A percentile compares a stretch with the other conserved stretches of the same genome.
phyloP scores from a whole-genome alignment of 129 eudicot genomes.

The Chrysanthemum seticuspe region DNA sequence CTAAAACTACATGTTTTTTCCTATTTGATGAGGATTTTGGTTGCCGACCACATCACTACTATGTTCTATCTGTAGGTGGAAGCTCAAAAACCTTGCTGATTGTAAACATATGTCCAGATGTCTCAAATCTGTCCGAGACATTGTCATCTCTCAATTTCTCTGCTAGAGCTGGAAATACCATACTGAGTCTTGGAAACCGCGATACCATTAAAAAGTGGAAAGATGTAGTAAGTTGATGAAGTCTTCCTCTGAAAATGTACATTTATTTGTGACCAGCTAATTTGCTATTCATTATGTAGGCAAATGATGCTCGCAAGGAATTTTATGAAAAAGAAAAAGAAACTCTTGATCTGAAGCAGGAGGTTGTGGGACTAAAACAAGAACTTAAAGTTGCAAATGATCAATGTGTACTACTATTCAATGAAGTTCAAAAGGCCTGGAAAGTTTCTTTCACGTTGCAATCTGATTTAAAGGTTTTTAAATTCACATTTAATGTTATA shows the following conservation, averaged over 20 bases:
- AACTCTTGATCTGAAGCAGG: slow-evolving; percentile 65
- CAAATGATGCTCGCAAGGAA: slow-evolving; percentile 96
- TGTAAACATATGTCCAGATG: slow-evolving; percentile 76
- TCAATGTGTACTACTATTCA: slow-evolving; percentile 83
- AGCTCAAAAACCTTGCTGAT: slow-evolving; percentile 83
- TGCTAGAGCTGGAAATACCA: slow-evolving; percentile 85
- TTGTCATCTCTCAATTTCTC: slow-evolving; percentile 87
- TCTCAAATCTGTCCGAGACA: slow-evolving; percentile 68
- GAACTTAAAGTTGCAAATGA: slow-evolving; percentile 84
- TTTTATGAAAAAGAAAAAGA: slow-evolving; percentile 85
- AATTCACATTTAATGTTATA: slow-evolving; percentile 13
- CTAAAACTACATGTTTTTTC: slow-evolving; percentile 16
- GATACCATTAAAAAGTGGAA: slow-evolving; percentile 97
- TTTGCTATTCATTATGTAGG: slow-evolving; percentile 44
- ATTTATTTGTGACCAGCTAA: slow-evolving; percentile 9
- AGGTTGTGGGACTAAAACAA: slow-evolving; percentile 54
- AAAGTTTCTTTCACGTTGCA: slow-evolving; percentile 93
- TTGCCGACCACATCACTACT: no score
- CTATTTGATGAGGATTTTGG: not conserved
- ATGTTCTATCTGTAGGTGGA: slow-evolving; percentile 57
- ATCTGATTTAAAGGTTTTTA: slow-evolving; percentile 84
- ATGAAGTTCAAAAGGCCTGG: slow-evolving; percentile 99
- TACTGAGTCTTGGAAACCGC: slow-evolving; percentile 86
- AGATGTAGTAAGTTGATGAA: slow-evolving; percentile 73
- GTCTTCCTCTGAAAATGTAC: slow-evolving; percentile 17